Evolutionary conservation across 148 eudicot genomes (phyloP).

Genomic region (Rhododendron williamsianum): DNA sequence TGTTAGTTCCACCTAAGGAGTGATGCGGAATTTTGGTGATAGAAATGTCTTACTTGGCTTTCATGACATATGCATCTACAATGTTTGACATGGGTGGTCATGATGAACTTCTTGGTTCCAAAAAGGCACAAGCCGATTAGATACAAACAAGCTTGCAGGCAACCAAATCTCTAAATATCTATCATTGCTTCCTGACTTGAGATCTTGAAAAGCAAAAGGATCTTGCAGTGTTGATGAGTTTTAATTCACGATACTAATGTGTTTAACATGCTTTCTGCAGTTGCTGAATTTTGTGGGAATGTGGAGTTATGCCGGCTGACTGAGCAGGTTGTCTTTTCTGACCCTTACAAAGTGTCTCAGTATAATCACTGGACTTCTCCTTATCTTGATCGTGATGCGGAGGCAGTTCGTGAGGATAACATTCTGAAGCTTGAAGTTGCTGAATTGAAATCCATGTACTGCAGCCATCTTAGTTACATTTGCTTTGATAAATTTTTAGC

Average conservation of each 20-base stretch:
- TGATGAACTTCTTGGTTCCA: not conserved
- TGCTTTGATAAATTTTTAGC: not conserved
- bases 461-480: not conserved
- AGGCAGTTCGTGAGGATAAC: conserved; percentile 81
- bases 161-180: not conserved
- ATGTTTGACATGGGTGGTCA: not conserved
- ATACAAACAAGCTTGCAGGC: not conserved
- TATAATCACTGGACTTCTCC: conserved; percentile 87
- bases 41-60: not conserved
- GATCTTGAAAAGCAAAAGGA: not conserved
- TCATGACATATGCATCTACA: not conserved
- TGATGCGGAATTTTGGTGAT: not conserved
- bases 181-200: not conserved
- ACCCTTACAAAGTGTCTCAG: conserved; percentile 78
- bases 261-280: conserved; percentile 37
- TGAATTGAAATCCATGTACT: conserved; percentile 75
- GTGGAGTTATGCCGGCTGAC: conserved; percentile 95
- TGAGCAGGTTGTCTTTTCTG: conserved; percentile 91
- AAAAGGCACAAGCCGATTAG: not conserved
- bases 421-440: conserved; percentile 78
- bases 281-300: conserved; percentile 86
- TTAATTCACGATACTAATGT: not conserved
- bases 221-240: not conserved
- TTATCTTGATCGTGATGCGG: conserved; percentile 76
- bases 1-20: not conserved